Evolutionary conservation across 768 basidiomycete species (phyloP).

Genomic region (Kwoniella europaea): DNA sequence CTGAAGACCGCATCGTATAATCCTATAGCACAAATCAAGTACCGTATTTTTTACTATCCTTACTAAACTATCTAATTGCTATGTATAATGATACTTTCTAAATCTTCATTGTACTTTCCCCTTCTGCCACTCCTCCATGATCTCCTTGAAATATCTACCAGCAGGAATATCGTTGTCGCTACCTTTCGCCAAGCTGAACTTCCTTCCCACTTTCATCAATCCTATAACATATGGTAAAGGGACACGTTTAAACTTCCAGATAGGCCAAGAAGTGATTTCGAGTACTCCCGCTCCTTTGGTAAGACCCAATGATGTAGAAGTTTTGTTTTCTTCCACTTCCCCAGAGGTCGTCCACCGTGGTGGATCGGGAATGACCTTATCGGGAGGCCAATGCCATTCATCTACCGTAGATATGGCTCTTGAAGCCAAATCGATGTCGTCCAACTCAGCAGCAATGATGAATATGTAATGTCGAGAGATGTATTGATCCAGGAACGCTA

Average conservation of each 20-base stretch:
- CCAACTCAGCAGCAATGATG: constrained; percentile 11
- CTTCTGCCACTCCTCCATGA: constrained; percentile 8
- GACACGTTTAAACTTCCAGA: background rate
- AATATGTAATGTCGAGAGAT: constrained; percentile 16
- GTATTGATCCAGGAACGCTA: background rate
- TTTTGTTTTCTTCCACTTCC: background rate
- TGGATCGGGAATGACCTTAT: background rate
- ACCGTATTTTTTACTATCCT: no score
- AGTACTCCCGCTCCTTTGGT: constrained; percentile 5
- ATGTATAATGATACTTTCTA: no score
- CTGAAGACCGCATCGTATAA: no score
- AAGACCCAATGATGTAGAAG: background rate
- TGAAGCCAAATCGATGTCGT: constrained; percentile 11
- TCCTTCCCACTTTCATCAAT: constrained; percentile 9
- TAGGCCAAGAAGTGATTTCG: constrained; percentile 11
- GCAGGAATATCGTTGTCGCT: background rate
- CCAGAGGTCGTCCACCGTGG: background rate
- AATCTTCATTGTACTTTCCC: no score
- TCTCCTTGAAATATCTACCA: background rate
- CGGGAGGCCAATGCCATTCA: background rate
- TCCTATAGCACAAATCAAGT: no score
- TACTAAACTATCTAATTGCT: no score
- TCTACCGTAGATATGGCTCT: background rate
- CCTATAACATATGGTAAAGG: constrained; percentile 8
- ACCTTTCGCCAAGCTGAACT: background rate